These are phyloP conservation scores for Hyaloperonospora brassicae DNA, from an alignment of 352 stramenopile species.

Conservation along the genomic window DNA sequence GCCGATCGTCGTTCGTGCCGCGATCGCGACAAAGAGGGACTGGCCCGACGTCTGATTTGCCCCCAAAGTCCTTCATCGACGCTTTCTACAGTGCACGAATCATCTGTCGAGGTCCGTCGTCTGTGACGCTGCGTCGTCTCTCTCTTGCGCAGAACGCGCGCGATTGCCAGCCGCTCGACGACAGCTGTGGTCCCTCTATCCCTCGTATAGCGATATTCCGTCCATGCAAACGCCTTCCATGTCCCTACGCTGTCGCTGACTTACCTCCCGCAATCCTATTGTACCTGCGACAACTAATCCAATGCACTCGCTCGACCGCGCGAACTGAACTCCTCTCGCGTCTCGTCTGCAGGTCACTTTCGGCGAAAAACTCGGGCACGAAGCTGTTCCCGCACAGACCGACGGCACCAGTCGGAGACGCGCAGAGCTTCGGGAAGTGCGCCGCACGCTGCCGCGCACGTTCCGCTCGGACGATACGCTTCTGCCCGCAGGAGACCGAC, in stretches of 20 bases:
- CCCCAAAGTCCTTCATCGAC: no score
- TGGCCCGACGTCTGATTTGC: no score
- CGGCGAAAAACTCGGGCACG: conserved; percentile 10
- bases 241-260: neutral
- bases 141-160: conserved; percentile 5
- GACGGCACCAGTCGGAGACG: neutral
- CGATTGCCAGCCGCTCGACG: conserved; percentile 1
- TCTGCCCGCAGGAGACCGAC: neutral
- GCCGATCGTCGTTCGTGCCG: neutral
- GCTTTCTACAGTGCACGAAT: no score
- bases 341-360: conserved; percentile 13
- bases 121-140: conserved; percentile 5
- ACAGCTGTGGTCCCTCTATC: conserved; percentile 7
- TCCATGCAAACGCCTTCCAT: neutral
- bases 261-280: neutral
- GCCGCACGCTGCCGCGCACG: conserved; percentile 5
- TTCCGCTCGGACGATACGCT: neutral
- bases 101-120: no score
- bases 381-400: conserved; percentile 3
- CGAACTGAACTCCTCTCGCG: conserved; percentile 15
- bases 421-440: neutral
- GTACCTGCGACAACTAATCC: neutral
- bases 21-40: no score
- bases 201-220: conserved; percentile 2
- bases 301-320: neutral